These are phyloP conservation scores for Amphicarpaea edgeworthii DNA, from an alignment of 306 rosid genomes.

Conservation along the genomic window DNA sequence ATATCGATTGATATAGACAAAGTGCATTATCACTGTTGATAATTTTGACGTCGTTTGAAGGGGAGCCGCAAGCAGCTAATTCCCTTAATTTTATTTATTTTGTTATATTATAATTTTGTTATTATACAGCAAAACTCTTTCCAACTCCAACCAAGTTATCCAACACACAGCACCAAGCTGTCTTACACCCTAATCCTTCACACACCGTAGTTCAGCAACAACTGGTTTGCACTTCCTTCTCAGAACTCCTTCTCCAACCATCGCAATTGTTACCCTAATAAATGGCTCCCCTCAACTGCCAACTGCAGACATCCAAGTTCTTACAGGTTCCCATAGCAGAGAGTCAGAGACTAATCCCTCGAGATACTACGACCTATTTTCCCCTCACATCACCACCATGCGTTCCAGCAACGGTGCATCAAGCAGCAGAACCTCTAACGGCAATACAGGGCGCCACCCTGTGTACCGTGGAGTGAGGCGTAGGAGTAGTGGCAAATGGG, in stretches of 20 bases:
- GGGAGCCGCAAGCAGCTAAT: neutral
- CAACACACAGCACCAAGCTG: slow-evolving; percentile 43
- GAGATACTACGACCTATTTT: neutral
- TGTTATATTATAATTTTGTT: neutral
- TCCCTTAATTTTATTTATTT: neutral
- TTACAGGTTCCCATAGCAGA: neutral
- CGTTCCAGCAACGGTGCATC: slow-evolving; percentile 30
- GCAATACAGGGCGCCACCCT: slow-evolving; percentile 46
- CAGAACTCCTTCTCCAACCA: slow-evolving; percentile 24
- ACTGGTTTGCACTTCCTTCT: slow-evolving; percentile 60
- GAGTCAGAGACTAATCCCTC: neutral
- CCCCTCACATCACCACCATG: slow-evolving; percentile 36
- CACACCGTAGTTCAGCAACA: slow-evolving; percentile 50
- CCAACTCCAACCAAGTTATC: slow-evolving; percentile 56
- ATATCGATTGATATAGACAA: neutral
- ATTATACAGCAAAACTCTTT: slow-evolving; percentile 44
- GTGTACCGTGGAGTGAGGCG: slow-evolving; percentile 60
- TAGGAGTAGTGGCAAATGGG: slow-evolving; percentile 60
- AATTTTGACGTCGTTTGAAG: slow-evolving; percentile 12
- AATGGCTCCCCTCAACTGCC: slow-evolving; percentile 56
- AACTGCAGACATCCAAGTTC: slow-evolving; percentile 35
- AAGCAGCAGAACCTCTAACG: slow-evolving; percentile 30
- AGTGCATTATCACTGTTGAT: slow-evolving; percentile 48
- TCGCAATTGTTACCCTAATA: slow-evolving; percentile 20
- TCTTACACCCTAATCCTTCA: slow-evolving; percentile 51